Evolutionary conservation across 2,329 filamentous ascomycete genomes (phyloP).

Genomic region (Aspergillus floridensis): DNA sequence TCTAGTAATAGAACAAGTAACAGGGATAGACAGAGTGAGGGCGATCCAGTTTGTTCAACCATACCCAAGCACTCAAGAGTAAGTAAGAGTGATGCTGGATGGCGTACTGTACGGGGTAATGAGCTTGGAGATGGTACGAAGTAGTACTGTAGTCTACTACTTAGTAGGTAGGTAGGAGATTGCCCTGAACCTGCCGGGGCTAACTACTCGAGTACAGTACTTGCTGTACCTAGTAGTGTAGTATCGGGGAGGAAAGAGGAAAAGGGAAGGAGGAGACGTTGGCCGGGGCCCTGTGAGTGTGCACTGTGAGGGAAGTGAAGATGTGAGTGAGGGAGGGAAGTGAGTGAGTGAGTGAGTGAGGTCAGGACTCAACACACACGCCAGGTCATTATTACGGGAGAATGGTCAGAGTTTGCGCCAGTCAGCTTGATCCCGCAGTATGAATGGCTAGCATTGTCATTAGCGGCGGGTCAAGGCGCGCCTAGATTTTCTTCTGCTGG

Average conservation of each 20-base stretch:
- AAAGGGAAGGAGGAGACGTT: constrained; percentile 4
- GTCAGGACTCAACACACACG: too few relatives aligned
- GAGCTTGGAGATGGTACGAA: not conserved
- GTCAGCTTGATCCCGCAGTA: constrained; percentile 7
- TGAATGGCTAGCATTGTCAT: constrained; percentile 1
- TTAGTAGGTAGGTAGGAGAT: too few relatives aligned
- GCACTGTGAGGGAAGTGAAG: not conserved
- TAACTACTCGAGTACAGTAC: too few relatives aligned
- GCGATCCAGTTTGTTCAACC: not conserved
- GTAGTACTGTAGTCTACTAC: too few relatives aligned
- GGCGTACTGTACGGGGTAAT: too few relatives aligned
- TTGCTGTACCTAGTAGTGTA: too few relatives aligned
- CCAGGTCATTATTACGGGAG: not conserved
- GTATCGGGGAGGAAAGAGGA: not conserved
- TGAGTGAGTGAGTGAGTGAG: not conserved
- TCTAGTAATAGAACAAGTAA: not conserved
- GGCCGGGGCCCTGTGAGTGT: not conserved
- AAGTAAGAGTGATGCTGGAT: not conserved
- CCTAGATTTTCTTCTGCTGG: constrained; percentile 7
- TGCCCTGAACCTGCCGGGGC: too few relatives aligned
- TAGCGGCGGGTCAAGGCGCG: constrained; percentile 15
- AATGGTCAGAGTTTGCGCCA: constrained; percentile 15
- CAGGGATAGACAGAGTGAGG: not conserved
- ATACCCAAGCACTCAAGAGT: not conserved
- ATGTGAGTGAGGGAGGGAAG: not conserved